Conservation (phyloP, 352 stramenopile genomes). For the Globisporangium mamillatum region DNA sequence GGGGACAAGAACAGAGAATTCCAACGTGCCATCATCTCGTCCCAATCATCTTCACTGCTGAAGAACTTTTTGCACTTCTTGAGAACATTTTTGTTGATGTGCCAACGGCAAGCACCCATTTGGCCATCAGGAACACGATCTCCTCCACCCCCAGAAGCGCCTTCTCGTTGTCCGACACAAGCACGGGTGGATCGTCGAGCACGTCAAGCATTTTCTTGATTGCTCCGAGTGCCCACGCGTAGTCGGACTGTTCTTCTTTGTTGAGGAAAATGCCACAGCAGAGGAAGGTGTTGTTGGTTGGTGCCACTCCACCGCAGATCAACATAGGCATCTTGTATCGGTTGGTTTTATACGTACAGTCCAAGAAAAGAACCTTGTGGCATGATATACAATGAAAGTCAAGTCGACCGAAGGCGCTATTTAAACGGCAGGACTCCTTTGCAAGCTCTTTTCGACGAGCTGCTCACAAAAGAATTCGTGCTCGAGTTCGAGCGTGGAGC, state of each 20-base stretch:
- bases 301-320: not conserved
- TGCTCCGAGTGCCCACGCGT: not conserved
- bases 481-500: not conserved
- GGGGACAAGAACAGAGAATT: not conserved
- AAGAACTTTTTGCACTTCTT: not conserved
- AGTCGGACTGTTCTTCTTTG: not conserved
- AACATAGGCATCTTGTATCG: not conserved
- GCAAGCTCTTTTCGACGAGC: not conserved
- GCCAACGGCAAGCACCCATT: not conserved
- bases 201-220: not conserved
- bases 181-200: not conserved
- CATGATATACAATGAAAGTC: not conserved
- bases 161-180: not conserved
- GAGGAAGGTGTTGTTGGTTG: not conserved
- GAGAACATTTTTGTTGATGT: conserved; percentile 1
- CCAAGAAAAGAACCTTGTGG: not conserved
- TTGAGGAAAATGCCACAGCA: not conserved
- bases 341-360: not conserved
- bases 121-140: not conserved
- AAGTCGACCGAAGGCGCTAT: not conserved
- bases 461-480: not conserved
- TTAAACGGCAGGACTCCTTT: not conserved
- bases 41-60: not conserved
- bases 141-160: not conserved
- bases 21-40: not conserved